Conservation (phyloP, 768 basidiomycete species). For the Rhizopogon vulgaris region DNA sequence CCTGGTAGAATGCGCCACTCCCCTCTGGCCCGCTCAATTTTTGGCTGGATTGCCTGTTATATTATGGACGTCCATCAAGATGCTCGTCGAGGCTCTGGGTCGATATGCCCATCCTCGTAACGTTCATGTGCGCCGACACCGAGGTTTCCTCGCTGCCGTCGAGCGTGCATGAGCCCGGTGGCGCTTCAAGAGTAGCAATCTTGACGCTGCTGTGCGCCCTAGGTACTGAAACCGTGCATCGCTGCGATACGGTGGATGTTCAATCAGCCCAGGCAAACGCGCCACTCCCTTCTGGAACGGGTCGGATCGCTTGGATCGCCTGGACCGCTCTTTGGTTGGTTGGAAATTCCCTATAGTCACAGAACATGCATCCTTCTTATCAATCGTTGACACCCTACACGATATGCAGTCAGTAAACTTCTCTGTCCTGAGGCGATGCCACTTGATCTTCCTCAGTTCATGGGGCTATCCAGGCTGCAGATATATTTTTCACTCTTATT, state of each 20-base stretch:
- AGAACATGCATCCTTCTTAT: too few relatives aligned
- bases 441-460: background rate
- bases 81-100: background rate
- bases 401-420: too few relatives aligned
- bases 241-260: background rate
- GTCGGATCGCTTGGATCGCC: too few relatives aligned
- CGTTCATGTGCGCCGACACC: slow-evolving; percentile 5
- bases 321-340: too few relatives aligned
- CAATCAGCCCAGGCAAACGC: background rate
- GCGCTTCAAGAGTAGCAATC: background rate
- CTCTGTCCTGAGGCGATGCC: background rate
- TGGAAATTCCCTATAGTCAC: too few relatives aligned
- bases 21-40: background rate
- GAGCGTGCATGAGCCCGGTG: slow-evolving; percentile 3
- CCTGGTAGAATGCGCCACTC: slow-evolving; percentile 2
- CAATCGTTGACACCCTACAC: background rate
- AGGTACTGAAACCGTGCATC: background rate
- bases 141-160: slow-evolving; percentile 2
- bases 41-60: background rate
- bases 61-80: background rate
- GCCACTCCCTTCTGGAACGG: background rate
- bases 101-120: background rate
- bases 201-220: background rate
- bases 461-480: background rate
- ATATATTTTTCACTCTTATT: background rate